Conservation (phyloP, 2,329 filamentous ascomycete species). For the Trematosphaeria pertusa region DNA sequence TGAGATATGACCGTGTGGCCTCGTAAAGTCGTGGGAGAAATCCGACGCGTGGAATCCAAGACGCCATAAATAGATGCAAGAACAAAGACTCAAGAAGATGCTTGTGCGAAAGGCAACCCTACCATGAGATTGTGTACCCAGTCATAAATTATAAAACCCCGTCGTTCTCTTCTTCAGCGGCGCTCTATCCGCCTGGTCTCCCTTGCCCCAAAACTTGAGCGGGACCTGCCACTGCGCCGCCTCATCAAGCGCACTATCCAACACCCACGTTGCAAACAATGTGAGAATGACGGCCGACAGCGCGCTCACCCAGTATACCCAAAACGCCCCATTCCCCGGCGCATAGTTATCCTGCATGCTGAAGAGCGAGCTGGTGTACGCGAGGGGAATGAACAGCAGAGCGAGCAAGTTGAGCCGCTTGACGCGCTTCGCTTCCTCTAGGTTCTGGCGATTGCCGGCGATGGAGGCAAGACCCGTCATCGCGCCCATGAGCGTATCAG, state of each 20-base stretch:
- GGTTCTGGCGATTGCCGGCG: constrained; percentile 42
- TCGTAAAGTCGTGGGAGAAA: neutral
- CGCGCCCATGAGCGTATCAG: constrained; percentile 41
- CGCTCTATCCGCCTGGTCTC: neutral
- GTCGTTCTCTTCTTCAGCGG: constrained; percentile 16
- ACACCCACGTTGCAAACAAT: constrained; percentile 28
- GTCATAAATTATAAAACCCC: constrained; percentile 16
- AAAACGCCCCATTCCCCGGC: constrained; percentile 35
- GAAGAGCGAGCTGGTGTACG: constrained; percentile 41
- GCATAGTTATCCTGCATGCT: constrained; percentile 43
- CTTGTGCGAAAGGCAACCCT: no score
- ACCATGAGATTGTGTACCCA: no score
- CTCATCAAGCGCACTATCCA: constrained; percentile 39
- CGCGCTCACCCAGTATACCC: constrained; percentile 43
- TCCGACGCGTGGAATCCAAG: neutral
- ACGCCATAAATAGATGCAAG: neutral
- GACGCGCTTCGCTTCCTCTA: constrained; percentile 45
- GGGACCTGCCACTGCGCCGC: constrained; percentile 33
- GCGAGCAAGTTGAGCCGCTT: constrained; percentile 43
- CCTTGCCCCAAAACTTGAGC: constrained; percentile 24
- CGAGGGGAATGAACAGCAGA: constrained; percentile 42
- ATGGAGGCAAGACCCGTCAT: constrained; percentile 45
- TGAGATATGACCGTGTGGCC: no score
- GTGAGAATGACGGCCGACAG: constrained; percentile 34
- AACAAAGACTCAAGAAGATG: no score